Base-by-base conservation (phyloP, 192 early-diverging fungal species). In the Rhizophagus prolifer region DNA sequence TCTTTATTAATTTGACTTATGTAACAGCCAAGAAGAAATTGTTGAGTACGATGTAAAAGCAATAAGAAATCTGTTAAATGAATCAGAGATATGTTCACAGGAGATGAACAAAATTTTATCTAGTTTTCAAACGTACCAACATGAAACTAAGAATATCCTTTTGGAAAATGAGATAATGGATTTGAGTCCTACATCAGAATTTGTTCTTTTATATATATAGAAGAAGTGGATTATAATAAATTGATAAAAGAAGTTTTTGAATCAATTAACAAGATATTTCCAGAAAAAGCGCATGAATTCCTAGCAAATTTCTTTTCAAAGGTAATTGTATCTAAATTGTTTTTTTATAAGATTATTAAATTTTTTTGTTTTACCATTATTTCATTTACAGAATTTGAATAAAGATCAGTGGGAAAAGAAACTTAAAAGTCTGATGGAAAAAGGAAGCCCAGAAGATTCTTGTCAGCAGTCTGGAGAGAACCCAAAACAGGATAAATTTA, bases 101-200 rank as follows among this genome's bases (percentile, higher is more conserved):
- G 31, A 65, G 28, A 30, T 65, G 26, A 65, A 30, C 28, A 31
- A 8, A 65, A 65, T 65, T 65, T 65, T 65, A 65, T 30, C 31
- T 14, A 31, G 13, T 65, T 70, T 50, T 50, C n/a, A 13, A 44
- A 70, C 9, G 1, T 70, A 70, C 26, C 44, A 50, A 44, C 41
- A 46, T 47, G 68, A 44, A 70, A 46, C 19, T 2, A 70, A 16
- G 1, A 70, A 70, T 70, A 50, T 25, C 8, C 26, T 70, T 44
- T 44, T 21, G n/a, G 38, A 70, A 58, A 75, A 75, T 54, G 44
- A n/a, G n/a, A 75, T 75, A 25, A 75, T 75, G 62, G 74, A 75
- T 4, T 58, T 75, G 19, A 75, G 23, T 31, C n/a, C 74, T 60
- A 14, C 28, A n/a, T 75, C 74, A 41, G 74, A 75, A 36, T 75